Evolutionary conservation across 805 yeast species (phyloP).

Genomic region (Sugiyamaella qingdaonensis): DNA sequence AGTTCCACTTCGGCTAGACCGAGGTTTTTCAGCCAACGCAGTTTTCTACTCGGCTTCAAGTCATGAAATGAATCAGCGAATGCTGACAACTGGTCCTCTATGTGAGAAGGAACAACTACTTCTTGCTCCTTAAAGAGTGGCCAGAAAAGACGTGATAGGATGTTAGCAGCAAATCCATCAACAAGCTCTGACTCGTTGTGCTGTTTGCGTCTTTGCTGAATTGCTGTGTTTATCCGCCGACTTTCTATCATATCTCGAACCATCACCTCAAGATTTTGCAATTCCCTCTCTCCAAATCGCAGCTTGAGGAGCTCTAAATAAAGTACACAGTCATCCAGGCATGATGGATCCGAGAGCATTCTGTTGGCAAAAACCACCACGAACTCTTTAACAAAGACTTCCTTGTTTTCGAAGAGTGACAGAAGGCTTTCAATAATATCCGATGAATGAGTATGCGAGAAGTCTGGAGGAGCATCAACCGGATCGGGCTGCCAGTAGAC

Average conservation of each 20-base stretch:
- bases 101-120: conserved; percentile 46
- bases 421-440: conserved; percentile 70
- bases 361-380: conserved; percentile 54
- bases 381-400: conserved; percentile 61
- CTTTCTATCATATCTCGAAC: conserved; percentile 64
- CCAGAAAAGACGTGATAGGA: conserved; percentile 82
- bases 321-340: conserved; percentile 32
- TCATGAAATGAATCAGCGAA: conserved; percentile 44
- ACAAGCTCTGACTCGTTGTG: conserved; percentile 5
- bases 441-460: conserved; percentile 50
- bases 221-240: conserved; percentile 38
- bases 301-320: conserved; percentile 53
- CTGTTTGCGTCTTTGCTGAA: conserved; percentile 27
- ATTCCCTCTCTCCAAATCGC: conserved; percentile 62
- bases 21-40: conserved; percentile 52
- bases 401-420: conserved; percentile 68
- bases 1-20: conserved; percentile 64
- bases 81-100: conserved; percentile 35
- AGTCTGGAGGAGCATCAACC: conserved; percentile 84
- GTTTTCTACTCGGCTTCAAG: conserved; percentile 52
- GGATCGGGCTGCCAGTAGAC: conserved; percentile 81
- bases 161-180: conserved; percentile 46
- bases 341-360: conserved; percentile 40
- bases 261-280: conserved; percentile 80
- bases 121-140: conserved; percentile 46